Evolutionary conservation across 176 grass and related monocot species (phyloP).

Genomic region (Lolium rigidum): DNA sequence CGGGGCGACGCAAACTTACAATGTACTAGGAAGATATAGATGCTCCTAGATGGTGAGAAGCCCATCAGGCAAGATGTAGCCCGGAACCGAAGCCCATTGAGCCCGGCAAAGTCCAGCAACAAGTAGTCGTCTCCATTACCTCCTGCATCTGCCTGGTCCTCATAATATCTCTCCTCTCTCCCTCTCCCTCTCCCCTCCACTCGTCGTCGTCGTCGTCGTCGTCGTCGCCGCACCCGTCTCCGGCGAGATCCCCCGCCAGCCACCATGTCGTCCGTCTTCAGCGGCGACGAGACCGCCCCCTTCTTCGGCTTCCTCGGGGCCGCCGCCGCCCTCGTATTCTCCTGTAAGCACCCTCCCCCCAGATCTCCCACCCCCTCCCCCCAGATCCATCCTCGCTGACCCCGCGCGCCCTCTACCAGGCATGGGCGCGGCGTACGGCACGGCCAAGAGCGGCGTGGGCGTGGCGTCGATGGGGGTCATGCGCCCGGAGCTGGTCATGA

Average conservation of each 20-base stretch:
- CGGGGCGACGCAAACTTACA: no score
- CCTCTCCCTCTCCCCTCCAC: not conserved
- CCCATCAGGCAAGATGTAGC: no score
- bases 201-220: not conserved
- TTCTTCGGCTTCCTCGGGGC: constrained; percentile 99
- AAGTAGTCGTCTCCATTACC: not conserved
- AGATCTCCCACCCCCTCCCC: not conserved
- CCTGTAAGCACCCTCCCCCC: constrained; percentile 49
- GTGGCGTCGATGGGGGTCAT: constrained; percentile 83
- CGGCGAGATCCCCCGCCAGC: constrained; percentile 16
- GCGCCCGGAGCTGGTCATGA: constrained; percentile 82
- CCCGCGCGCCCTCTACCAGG: not conserved
- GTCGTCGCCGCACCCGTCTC: not conserved
- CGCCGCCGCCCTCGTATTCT: constrained; percentile 95
- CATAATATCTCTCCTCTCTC: constrained; percentile 22
- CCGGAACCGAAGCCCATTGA: not conserved
- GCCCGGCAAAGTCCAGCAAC: not conserved
- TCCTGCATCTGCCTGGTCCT: not conserved
- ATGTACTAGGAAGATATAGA: no score
- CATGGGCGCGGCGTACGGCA: constrained; percentile 76
- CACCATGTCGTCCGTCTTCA: constrained; percentile 52
- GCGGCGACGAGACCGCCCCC: constrained; percentile 96
- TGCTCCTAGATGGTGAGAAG: no score
- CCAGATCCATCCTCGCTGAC: not conserved
- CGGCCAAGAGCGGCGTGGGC: constrained; percentile 73